phyloP scores from a whole-genome alignment of 441 rosid genomes.

The Syzygium malaccense region DNA sequence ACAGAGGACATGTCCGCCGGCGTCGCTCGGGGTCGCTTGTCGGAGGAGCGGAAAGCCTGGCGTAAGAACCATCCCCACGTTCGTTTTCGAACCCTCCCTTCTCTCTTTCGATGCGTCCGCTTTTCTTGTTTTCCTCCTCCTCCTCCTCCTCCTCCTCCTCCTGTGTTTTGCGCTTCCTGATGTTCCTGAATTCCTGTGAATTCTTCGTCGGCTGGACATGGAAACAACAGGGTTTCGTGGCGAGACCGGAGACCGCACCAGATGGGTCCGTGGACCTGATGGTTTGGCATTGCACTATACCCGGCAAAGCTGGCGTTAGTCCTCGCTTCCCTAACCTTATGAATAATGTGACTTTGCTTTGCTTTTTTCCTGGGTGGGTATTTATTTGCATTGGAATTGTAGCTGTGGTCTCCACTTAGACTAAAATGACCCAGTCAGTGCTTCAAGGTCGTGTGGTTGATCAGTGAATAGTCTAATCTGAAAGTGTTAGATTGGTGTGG shows the following conservation, averaged over 20 bases:
- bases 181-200: background rate
- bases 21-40: slow-evolving; percentile 90
- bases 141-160: background rate
- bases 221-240: slow-evolving; percentile 76
- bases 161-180: background rate
- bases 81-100: slow-evolving; percentile 7
- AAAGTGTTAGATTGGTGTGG: background rate
- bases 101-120: background rate
- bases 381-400: background rate
- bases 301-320: slow-evolving; percentile 95
- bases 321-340: background rate
- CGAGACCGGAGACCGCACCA: slow-evolving; percentile 69
- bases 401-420: background rate
- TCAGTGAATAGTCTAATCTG: background rate
- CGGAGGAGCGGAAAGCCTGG: slow-evolving; percentile 95
- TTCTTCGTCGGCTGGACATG: background rate
- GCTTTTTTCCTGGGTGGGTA: background rate
- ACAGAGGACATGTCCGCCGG: slow-evolving; percentile 60
- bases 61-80: slow-evolving; percentile 97
- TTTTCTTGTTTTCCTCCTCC: background rate
- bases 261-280: slow-evolving; percentile 88
- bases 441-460: background rate
- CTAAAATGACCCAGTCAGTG: background rate
- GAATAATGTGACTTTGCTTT: background rate
- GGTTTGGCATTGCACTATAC: slow-evolving; percentile 97